Evolutionary conservation across 2,329 filamentous ascomycete species (phyloP), one percentile per base, ranked within the genome.

Genomic region (Aspergillus luchuensis): DNA sequence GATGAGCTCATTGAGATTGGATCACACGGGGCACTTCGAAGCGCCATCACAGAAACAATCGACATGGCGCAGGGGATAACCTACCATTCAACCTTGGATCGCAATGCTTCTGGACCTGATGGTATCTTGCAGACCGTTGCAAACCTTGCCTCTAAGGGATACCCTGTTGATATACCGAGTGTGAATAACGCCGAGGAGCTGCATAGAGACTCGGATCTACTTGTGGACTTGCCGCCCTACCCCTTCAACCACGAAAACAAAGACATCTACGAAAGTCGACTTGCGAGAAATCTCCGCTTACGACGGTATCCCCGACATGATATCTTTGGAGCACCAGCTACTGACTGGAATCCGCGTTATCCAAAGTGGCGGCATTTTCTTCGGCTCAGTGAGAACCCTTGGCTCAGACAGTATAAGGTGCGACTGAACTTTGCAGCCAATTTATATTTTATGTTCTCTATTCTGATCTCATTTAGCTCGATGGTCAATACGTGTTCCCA

Each of bases 381-480:
- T 6, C 43, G 51, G 2, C 11, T 48, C 5, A 43, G 47, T 21
- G 58, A 68, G 10, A 19, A 60, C 13, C 63, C 66, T 3, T 84
- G 82, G 82, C 60, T 84, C 1, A 66, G 68, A 1, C 78, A 84
- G 53, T 81, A 84, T 55, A 68, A 75, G 33, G 33, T 67, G 19
- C 25, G 25, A 28, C 7, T 28, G 8, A 28, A 8, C 7, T 28
- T 28, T 28, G 25, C 25, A 28, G 25, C 25, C 7, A 1, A 1
- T 28, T 28, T 28, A 28, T 28, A 8, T 2, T 7, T 1, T 28
- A 1, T 28, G 25, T 28, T 8, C 25, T 28, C 25, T 28, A 28
- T 28, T 28, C 25, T 28, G 8, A 28, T 28, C 7, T 28, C 8
- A 28, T 7, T 28, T 28, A 28, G 25, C 25, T 28, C 25, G 25